phyloP scores from a whole-genome alignment of 306 rosid genomes.

The Vicia sativa region DNA sequence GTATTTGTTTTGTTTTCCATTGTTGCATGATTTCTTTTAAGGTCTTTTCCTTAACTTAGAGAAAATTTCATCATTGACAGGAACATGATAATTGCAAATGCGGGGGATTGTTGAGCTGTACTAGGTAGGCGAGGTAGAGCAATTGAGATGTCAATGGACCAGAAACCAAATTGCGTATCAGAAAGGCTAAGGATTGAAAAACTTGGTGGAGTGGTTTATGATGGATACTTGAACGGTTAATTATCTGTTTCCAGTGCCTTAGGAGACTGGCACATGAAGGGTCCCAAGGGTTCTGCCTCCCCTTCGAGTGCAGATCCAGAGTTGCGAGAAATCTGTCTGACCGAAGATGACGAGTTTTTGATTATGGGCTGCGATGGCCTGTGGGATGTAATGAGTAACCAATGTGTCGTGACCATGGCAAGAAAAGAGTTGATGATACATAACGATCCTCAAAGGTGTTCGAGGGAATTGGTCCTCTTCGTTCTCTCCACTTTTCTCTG shows the following conservation, averaged over 20 bases:
- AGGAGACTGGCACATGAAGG: slow-evolving; percentile 98
- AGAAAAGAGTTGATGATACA: slow-evolving; percentile 85
- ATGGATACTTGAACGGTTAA: slow-evolving; percentile 84
- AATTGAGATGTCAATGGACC: slow-evolving; percentile 79
- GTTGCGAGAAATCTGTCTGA: slow-evolving; percentile 61
- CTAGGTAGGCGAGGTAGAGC: slow-evolving; percentile 84
- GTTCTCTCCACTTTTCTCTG: no score
- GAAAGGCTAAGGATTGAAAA: slow-evolving; percentile 77
- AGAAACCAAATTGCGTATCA: slow-evolving; percentile 69
- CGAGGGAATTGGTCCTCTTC: slow-evolving; percentile 80
- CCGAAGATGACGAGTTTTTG: slow-evolving; percentile 80
- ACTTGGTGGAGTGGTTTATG: slow-evolving; percentile 83
- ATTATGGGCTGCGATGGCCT: slow-evolving; percentile 91
- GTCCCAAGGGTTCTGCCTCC: slow-evolving; percentile 72
- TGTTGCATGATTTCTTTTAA: slow-evolving; percentile 13
- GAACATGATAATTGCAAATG: slow-evolving; percentile 74
- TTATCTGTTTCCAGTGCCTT: slow-evolving; percentile 79
- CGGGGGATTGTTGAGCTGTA: slow-evolving; percentile 83
- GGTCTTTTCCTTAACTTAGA: slow-evolving; percentile 6
- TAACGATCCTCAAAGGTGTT: slow-evolving; percentile 83
- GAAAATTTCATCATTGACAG: slow-evolving; percentile 43
- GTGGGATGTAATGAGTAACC: slow-evolving; percentile 94
- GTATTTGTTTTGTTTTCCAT: not conserved
- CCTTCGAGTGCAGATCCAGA: slow-evolving; percentile 84
- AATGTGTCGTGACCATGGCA: slow-evolving; percentile 76